Evolutionary conservation across 164 flowering plant species (phyloP).

Genomic region (Malania oleifera): DNA sequence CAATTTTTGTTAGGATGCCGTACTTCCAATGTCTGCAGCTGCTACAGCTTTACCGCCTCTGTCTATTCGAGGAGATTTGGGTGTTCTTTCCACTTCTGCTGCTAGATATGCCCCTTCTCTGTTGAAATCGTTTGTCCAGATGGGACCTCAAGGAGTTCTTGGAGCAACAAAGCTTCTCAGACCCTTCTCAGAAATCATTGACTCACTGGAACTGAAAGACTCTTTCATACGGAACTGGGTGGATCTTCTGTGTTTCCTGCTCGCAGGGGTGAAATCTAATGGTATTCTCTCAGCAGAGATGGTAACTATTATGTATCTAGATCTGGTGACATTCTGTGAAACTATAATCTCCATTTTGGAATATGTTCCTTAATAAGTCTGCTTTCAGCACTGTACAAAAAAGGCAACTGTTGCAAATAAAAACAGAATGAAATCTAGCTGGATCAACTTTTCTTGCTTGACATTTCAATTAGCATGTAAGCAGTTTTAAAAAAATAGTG

Average conservation of each 20-base stretch:
- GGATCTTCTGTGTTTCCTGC: conserved; percentile 81
- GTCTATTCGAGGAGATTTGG: conserved; percentile 84
- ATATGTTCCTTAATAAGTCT: not conserved
- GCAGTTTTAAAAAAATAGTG: too few species aligned
- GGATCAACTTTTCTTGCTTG: too few species aligned
- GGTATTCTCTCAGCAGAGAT: conserved; percentile 96
- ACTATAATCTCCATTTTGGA: not conserved
- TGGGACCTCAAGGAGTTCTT: conserved; percentile 94
- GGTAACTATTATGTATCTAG: conserved; percentile 48
- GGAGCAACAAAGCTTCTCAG: conserved; percentile 91
- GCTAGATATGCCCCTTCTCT: conserved; percentile 90
- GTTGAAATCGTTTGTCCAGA: conserved; percentile 68
- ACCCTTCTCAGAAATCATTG: conserved; percentile 84
- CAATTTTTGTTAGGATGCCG: conserved; percentile 57
- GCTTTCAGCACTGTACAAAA: not conserved
- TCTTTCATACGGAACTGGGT: conserved; percentile 90
- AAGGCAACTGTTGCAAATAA: not conserved
- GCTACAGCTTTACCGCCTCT: conserved; percentile 98
- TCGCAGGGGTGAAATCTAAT: conserved; percentile 93
- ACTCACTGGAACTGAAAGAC: conserved; percentile 76
- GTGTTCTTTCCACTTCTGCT: conserved; percentile 85
- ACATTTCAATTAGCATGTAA: too few species aligned
- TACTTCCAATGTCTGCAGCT: conserved; percentile 84
- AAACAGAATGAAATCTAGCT: not conserved
- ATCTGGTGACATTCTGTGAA: not conserved